Evolutionary conservation across 2,329 filamentous ascomycete species (phyloP).

Genomic region (Colletotrichum sp.): DNA sequence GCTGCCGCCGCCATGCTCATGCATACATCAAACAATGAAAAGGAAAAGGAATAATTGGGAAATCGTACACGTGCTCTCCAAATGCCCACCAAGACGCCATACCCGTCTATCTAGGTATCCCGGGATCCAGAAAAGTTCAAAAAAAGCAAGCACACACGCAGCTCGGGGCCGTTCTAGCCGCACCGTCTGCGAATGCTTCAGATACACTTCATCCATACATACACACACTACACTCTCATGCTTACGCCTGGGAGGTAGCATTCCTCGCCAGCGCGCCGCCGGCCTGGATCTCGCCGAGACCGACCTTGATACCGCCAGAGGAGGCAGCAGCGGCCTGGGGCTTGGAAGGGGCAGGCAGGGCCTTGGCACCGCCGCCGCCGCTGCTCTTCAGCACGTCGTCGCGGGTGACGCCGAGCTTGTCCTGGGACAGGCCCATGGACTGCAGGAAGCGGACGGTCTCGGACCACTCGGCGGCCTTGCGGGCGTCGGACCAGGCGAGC

Average conservation of each 20-base stretch:
- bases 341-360: neutral
- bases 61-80: conserved; percentile 15
- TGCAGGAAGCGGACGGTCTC: conserved; percentile 52
- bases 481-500: conserved; percentile 64
- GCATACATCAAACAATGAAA: neutral
- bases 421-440: conserved; percentile 47
- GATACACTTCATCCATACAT: neutral
- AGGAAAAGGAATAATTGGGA: neutral
- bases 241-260: conserved; percentile 5
- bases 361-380: neutral
- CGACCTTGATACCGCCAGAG: conserved; percentile 10
- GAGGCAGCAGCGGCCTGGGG: neutral
- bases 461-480: conserved; percentile 62
- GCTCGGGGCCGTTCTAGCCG: neutral
- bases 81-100: conserved; percentile 13
- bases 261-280: conserved; percentile 10
- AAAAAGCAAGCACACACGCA: neutral
- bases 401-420: conserved; percentile 30
- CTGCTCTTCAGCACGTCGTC: conserved; percentile 28
- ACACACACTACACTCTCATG: neutral
- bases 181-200: neutral
- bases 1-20: conserved; percentile 1
- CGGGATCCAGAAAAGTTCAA: neutral
- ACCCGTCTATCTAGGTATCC: conserved; percentile 17
- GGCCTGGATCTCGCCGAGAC: conserved; percentile 7